Conservation (phyloP, 441 rosid species). For the Pelargonium australe region DNA sequence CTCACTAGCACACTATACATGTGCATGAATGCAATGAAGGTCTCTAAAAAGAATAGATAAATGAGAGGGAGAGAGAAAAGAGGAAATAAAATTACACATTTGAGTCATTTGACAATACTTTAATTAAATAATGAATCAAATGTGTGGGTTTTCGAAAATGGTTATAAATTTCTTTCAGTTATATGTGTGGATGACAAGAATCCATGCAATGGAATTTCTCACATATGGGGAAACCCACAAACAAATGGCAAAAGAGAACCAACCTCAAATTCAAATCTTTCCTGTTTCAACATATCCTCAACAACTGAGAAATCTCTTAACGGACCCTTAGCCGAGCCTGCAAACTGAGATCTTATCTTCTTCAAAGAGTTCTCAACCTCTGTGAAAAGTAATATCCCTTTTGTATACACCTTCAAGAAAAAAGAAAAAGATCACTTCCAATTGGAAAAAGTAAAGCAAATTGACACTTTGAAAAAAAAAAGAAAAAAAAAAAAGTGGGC, state of each 20-base stretch:
- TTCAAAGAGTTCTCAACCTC: conserved; percentile 50
- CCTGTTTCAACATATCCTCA: conserved; percentile 62
- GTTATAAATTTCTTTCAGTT: background rate
- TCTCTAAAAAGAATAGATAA: background rate
- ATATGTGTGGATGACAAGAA: background rate
- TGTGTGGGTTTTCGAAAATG: background rate
- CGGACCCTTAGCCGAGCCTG: conserved; percentile 37
- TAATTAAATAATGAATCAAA: background rate
- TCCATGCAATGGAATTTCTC: background rate
- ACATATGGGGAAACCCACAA: conserved; percentile 1
- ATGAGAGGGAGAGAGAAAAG: background rate
- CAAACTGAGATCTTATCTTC: conserved; percentile 40
- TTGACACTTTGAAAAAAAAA: background rate
- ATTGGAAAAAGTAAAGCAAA: background rate
- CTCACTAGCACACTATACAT: background rate
- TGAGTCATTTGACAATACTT: background rate
- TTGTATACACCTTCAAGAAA: conserved; percentile 48
- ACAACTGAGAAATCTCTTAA: conserved; percentile 46
- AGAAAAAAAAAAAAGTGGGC: background rate
- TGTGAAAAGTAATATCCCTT: conserved; percentile 52
- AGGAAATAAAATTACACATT: background rate
- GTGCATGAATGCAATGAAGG: background rate
- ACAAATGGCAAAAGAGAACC: conserved; percentile 21
- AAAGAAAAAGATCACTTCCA: conserved; percentile 14
- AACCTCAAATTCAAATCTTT: conserved; percentile 62